Evolutionary conservation across 176 grass and related monocot genomes (phyloP).

Genomic region (Poa pratensis): DNA sequence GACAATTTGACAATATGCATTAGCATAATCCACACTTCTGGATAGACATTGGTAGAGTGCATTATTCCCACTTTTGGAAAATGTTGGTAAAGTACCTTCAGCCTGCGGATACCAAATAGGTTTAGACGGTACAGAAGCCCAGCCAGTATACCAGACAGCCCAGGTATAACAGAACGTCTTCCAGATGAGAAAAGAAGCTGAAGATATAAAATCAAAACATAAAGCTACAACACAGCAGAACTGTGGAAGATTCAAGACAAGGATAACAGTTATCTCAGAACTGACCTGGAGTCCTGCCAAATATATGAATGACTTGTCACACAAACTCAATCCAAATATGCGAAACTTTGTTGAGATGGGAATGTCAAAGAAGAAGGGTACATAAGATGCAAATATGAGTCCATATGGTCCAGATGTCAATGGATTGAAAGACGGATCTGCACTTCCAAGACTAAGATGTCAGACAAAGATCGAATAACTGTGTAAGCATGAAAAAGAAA

Average conservation of each 20-base stretch:
- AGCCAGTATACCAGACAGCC: constrained; percentile 78
- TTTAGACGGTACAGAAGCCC: constrained; percentile 83
- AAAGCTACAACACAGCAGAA: constrained; percentile 8
- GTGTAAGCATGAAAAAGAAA: neutral
- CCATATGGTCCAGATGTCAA: constrained; percentile 88
- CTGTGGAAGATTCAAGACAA: neutral
- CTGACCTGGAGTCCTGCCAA: constrained; percentile 92
- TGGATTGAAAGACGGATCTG: constrained; percentile 68
- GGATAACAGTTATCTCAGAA: constrained; percentile 22
- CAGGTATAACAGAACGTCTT: constrained; percentile 77
- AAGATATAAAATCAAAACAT: constrained; percentile 48
- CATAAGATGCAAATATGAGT: constrained; percentile 91
- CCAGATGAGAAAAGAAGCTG: constrained; percentile 92
- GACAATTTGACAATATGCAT: constrained; percentile 7
- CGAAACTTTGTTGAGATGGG: constrained; percentile 80
- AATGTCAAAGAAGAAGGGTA: constrained; percentile 95
- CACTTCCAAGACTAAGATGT: constrained; percentile 32
- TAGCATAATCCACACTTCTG: constrained; percentile 11
- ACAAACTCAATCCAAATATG: constrained; percentile 71
- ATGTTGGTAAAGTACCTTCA: constrained; percentile 64
- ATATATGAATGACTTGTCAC: constrained; percentile 94
- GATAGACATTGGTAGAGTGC: constrained; percentile 18
- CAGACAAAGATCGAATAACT: constrained; percentile 23
- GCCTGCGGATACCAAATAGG: constrained; percentile 80
- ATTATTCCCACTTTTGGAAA: constrained; percentile 26